phyloP scores from a whole-genome alignment of 2,329 filamentous ascomycete species.

The Fusarium sterilihyphosum region DNA sequence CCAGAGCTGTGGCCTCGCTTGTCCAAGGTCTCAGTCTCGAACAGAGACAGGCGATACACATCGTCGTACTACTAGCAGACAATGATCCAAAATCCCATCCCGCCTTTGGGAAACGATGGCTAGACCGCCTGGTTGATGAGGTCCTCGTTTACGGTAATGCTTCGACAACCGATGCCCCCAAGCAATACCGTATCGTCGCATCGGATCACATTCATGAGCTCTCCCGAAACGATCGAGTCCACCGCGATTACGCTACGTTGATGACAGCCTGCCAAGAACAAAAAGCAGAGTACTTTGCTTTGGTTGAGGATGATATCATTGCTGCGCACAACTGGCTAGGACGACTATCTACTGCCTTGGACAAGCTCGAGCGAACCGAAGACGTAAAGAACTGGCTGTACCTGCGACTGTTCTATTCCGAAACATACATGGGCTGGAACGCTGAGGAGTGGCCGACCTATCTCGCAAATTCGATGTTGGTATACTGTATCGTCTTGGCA shows the following conservation, averaged over 20 bases:
- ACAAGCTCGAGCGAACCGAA: conserved; percentile 38
- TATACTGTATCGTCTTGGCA: not conserved
- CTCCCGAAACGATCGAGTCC: conserved; percentile 39
- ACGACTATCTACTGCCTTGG: conserved; percentile 14
- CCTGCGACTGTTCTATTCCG: conserved; percentile 49
- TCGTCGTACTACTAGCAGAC: conserved; percentile 46
- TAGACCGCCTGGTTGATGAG: conserved; percentile 43
- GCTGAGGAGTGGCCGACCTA: conserved; percentile 47
- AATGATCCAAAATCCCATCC: conserved; percentile 39
- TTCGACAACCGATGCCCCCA: fast-evolving
- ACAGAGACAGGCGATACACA: conserved; percentile 41
- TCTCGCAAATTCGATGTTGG: conserved; percentile 9
- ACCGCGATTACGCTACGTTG: conserved; percentile 43
- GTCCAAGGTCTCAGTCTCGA: conserved; percentile 41
- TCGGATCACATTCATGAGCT: not conserved
- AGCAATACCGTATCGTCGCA: not conserved
- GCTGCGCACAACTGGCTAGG: conserved; percentile 46
- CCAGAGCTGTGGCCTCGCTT: conserved; percentile 43
- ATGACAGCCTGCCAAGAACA: conserved; percentile 38
- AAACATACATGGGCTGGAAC: conserved; percentile 50
- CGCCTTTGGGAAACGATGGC: conserved; percentile 44
- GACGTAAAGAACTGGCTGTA: conserved; percentile 43
- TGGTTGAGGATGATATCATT: conserved; percentile 49
- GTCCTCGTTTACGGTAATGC: conserved; percentile 41
- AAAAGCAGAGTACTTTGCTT: conserved; percentile 42